Evolutionary conservation across 2,329 filamentous ascomycete species (phyloP).

Genomic region (Ustilaginoidea virens): DNA sequence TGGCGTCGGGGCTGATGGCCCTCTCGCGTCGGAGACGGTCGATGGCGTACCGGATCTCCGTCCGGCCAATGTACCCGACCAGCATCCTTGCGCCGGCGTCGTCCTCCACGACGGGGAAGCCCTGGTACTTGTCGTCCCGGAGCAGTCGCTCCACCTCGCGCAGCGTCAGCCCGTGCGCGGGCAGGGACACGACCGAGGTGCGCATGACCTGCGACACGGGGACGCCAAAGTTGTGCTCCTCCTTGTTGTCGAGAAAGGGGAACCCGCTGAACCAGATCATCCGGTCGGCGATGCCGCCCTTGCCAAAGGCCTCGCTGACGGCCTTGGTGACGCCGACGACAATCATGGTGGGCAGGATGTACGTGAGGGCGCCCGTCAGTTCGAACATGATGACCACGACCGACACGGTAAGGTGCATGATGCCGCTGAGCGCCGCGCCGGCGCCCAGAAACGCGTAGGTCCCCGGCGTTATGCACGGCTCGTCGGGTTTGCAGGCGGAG

Average conservation of each 20-base stretch:
- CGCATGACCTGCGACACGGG: conserved; percentile 88
- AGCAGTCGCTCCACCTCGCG: conserved; percentile 65
- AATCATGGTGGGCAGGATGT: conserved; percentile 97
- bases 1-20: conserved; percentile 49
- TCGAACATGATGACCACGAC: conserved; percentile 99
- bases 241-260: conserved; percentile 92
- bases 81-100: conserved; percentile 50
- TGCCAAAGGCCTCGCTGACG: conserved; percentile 80
- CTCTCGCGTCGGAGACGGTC: conserved; percentile 60
- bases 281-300: conserved; percentile 88
- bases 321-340: conserved; percentile 95
- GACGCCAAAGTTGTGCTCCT: conserved; percentile 92
- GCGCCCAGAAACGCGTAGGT: conserved; percentile 95
- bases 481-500: conserved; percentile 73
- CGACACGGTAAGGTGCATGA: conserved; percentile 95
- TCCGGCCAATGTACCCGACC: conserved; percentile 83
- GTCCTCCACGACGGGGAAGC: conserved; percentile 86
- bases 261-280: conserved; percentile 99
- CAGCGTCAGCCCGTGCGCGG: conserved; percentile 58
- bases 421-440: conserved; percentile 78
- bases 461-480: conserved; percentile 90
- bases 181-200: conserved; percentile 55
- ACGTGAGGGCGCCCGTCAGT: conserved; percentile 88
- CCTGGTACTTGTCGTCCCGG: conserved; percentile 68
- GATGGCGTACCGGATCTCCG: conserved; percentile 81